Evolutionary conservation across 257 asterid species (phyloP).

Genomic region (Solanum clarkiae): DNA sequence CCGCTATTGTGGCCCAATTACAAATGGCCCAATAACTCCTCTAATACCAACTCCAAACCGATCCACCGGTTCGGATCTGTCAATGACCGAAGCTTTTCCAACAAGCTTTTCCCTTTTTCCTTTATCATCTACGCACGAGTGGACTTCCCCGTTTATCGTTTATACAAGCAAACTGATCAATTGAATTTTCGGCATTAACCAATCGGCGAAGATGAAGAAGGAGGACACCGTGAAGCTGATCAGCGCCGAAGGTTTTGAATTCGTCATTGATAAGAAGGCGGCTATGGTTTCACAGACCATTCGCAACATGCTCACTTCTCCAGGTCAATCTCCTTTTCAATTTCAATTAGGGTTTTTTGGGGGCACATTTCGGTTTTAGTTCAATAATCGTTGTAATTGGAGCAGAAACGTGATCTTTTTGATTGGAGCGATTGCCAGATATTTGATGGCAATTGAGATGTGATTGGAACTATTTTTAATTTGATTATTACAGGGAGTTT

Average conservation of each 20-base stretch:
- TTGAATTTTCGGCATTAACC: not conserved
- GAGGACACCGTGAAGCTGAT: slow-evolving; percentile 82
- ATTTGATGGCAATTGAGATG: not conserved
- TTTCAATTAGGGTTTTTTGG: not conserved
- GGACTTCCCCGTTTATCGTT: not conserved
- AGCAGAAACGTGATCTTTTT: not conserved
- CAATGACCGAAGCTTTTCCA: not conserved
- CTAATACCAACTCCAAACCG: not conserved
- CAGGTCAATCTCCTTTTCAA: slow-evolving; percentile 35
- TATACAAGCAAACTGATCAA: not conserved
- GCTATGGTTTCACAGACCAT: slow-evolving; percentile 99
- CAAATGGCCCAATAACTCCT: not conserved
- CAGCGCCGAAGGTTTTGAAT: slow-evolving; percentile 94
- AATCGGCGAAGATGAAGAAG: slow-evolving; percentile 36
- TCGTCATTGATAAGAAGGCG: slow-evolving; percentile 75
- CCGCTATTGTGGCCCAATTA: not conserved
- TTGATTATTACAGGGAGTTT: slow-evolving; percentile 47
- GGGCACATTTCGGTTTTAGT: not conserved
- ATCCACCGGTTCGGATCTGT: not conserved
- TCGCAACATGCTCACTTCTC: slow-evolving; percentile 99
- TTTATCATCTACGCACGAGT: not conserved
- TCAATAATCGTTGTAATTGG: not conserved
- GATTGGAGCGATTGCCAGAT: not conserved
- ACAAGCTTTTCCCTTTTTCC: not conserved
- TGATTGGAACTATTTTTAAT: not conserved